Percentiles rank a stretch among this genome's conserved stretches.
phyloP scores from a whole-genome alignment of 1,284 basidiomycete species.

The Microbotryum saponariae region DNA sequence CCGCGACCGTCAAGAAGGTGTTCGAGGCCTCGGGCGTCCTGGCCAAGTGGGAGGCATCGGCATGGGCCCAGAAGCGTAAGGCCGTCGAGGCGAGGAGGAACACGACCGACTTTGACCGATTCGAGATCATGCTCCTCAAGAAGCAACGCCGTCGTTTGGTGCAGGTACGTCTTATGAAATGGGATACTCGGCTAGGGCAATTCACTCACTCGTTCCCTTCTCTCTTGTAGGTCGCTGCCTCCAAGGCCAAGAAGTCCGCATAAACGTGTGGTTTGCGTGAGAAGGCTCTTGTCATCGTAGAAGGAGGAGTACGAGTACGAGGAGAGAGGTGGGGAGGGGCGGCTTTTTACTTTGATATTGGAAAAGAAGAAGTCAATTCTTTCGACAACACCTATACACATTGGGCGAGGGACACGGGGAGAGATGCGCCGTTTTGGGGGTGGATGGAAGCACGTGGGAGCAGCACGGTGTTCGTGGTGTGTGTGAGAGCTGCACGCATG shows the following conservation, averaged over 20 bases:
- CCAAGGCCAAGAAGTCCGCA: constrained; percentile 33
- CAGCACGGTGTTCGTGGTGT: too few species aligned
- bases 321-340: too few species aligned
- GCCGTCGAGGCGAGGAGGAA: constrained; percentile 68
- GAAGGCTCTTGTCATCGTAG: too few species aligned
- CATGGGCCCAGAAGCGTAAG: constrained; percentile 86
- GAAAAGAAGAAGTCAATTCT: too few species aligned
- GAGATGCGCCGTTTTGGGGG: too few species aligned
- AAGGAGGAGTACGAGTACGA: too few species aligned
- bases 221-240: constrained; percentile 11
- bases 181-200: background rate
- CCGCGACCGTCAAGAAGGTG: constrained; percentile 74
- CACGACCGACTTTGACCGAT: constrained; percentile 83
- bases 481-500: too few species aligned
- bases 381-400: too few species aligned
- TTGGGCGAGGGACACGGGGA: too few species aligned
- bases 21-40: constrained; percentile 71
- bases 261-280: constrained; percentile 8
- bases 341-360: too few species aligned
- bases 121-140: constrained; percentile 54
- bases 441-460: too few species aligned
- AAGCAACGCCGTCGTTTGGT: constrained; percentile 47
- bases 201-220: background rate
- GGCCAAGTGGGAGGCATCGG: constrained; percentile 64
- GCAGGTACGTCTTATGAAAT: constrained; percentile 11